Evolutionary conservation across 768 basidiomycete genomes (phyloP), one percentile per base, ranked within the genome.

Genomic region (Lentinula edodes): DNA sequence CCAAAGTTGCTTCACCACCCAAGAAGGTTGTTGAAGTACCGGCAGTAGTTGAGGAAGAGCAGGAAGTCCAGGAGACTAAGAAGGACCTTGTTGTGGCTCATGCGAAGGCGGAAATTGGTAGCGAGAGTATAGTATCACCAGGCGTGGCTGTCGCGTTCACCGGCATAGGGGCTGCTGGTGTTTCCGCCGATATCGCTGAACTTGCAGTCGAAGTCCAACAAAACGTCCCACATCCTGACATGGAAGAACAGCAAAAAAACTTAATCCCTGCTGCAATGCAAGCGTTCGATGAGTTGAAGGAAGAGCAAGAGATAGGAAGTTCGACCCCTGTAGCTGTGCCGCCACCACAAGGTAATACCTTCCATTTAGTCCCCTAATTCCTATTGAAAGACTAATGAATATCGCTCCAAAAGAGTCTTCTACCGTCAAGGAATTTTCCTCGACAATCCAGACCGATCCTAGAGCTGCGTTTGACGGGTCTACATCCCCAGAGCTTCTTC

Each of bases 21-120:
- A 67, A 66, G 65, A 68, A 68, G 55, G 60, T 66, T 36, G 61
- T 57, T 18, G 63, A 61, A 6, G 46, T 52, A 16, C 41, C 65
- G 7, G 48, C 61, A 2, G 54, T 51, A 38, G 64, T 60, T 15
- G 28, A 36, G 61, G 41, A 52, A 35, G 62, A 63, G 20, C 35
- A 58, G 18, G 34, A 54, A 52, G 20, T n/a, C 5, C 34, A 42
- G 35, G n/a, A 42, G 16, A 28, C 16, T 10, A 45, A 45, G 60
- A 61, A 61, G 23, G 41, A 46, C 38, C 39, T 36, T 16, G 12
- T 12, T 13, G 51, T 8, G 5, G 2, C 38, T 20, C 8, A 55
- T 15, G n/a, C 16, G 12, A 12, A 45, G 20, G 35, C 4, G 15
- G 53, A 54, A 16, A 20, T 41, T 41, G 41, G 15, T 32, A 52